These are phyloP conservation scores for Erodium chrysanthum DNA, from an alignment of 441 rosid species.

Conservation along the genomic window DNA sequence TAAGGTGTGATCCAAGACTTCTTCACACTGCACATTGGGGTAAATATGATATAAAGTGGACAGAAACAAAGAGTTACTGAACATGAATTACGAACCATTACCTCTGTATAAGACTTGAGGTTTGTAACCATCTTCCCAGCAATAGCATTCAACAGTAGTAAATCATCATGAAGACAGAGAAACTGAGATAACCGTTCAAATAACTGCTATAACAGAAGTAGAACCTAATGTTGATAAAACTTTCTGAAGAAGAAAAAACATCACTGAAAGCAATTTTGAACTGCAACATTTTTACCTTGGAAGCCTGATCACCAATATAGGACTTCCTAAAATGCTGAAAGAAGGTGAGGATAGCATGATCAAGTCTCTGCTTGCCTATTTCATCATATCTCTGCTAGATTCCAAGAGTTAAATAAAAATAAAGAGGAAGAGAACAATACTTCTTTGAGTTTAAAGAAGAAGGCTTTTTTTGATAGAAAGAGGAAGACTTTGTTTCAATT, in stretches of 20 bases:
- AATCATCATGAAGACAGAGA: slow-evolving; percentile 88
- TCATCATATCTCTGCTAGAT: slow-evolving; percentile 74
- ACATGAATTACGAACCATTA: slow-evolving; percentile 18
- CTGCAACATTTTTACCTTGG: slow-evolving; percentile 57
- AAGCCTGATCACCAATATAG: slow-evolving; percentile 96
- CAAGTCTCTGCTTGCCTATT: slow-evolving; percentile 92
- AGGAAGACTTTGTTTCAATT: neutral
- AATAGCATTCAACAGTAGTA: slow-evolving; percentile 74
- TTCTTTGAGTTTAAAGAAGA: too few species aligned
- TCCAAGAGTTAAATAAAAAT: neutral
- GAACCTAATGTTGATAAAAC: slow-evolving; percentile 26
- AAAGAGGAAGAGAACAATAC: neutral
- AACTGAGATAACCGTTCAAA: slow-evolving; percentile 86
- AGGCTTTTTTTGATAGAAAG: neutral
- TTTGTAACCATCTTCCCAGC: slow-evolving; percentile 92
- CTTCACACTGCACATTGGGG: slow-evolving; percentile 58
- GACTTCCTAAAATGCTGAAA: slow-evolving; percentile 96
- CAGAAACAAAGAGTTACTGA: neutral
- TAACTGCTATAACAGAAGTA: slow-evolving; percentile 55
- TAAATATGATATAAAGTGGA: neutral
- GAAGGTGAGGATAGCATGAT: slow-evolving; percentile 90
- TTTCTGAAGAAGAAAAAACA: slow-evolving; percentile 26
- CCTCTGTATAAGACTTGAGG: slow-evolving; percentile 85
- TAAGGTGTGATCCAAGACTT: slow-evolving; percentile 86
- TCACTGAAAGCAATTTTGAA: neutral